Percentiles rank a stretch among this genome's conserved stretches.
These are phyloP conservation scores for Mycena sp. DNA, from an alignment of 1,284 basidiomycete genomes.

Conservation along the genomic window DNA sequence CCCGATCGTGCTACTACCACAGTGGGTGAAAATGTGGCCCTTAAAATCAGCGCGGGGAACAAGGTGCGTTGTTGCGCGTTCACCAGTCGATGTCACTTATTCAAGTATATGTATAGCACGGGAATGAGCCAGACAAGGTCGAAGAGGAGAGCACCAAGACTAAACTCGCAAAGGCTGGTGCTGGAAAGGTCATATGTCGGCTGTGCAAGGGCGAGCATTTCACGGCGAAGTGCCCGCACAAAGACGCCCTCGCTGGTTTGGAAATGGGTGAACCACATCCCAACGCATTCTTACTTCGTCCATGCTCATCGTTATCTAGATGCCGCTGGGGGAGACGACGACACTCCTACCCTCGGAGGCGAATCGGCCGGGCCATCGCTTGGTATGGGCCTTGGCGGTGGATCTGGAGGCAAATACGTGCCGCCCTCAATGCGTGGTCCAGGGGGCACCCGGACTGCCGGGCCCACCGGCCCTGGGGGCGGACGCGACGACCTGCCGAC, in stretches of 20 bases:
- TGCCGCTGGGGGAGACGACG: slow-evolving; percentile 56
- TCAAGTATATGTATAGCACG: slow-evolving; percentile 31
- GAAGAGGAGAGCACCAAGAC: slow-evolving; percentile 79
- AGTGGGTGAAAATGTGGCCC: slow-evolving; percentile 89
- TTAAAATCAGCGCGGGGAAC: slow-evolving; percentile 89
- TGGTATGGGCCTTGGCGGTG: slow-evolving; percentile 5
- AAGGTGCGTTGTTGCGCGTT: slow-evolving; percentile 60
- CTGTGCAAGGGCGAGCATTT: slow-evolving; percentile 98
- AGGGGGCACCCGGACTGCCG: slow-evolving; percentile 76
- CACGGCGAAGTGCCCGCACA: slow-evolving; percentile 98
- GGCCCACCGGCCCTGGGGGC: slow-evolving; percentile 67
- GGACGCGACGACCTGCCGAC: slow-evolving; percentile 94
- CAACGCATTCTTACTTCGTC: slow-evolving; percentile 3
- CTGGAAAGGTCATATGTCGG: slow-evolving; percentile 92
- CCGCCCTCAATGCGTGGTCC: slow-evolving; percentile 87
- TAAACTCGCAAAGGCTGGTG: slow-evolving; percentile 76
- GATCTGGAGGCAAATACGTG: slow-evolving; percentile 84
- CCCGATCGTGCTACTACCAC: slow-evolving; percentile 97
- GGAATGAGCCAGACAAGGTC: slow-evolving; percentile 68
- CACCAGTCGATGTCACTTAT: neutral
- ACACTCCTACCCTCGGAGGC: slow-evolving; percentile 48
- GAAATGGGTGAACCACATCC: slow-evolving; percentile 67
- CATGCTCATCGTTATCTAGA: slow-evolving; percentile 23
- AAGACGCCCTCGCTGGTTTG: slow-evolving; percentile 88
- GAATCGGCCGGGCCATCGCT: slow-evolving; percentile 41